Evolutionary conservation across 2,329 filamentous ascomycete genomes (phyloP).

Genomic region (Cryphonectria carpinicola): DNA sequence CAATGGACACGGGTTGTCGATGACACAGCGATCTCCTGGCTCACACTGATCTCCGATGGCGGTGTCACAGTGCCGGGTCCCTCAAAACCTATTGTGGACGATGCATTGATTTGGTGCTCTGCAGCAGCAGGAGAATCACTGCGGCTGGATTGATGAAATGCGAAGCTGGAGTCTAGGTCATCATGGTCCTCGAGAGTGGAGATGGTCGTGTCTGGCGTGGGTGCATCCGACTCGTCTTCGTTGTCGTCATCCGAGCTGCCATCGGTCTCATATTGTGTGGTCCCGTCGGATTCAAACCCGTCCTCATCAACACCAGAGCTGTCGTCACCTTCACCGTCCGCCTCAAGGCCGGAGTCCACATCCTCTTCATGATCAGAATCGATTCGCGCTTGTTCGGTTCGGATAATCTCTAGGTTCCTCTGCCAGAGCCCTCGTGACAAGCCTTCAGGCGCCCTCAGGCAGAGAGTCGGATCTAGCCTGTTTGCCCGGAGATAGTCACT

Average conservation of each 20-base stretch:
- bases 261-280: not conserved
- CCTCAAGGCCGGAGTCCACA: not conserved
- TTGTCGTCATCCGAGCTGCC: not conserved
- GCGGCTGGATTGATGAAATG: not conserved
- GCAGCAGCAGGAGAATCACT: not conserved
- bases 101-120: not conserved
- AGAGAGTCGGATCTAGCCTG: not conserved
- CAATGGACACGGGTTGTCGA: not conserved
- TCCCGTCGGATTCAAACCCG: not conserved
- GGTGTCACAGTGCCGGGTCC: not conserved
- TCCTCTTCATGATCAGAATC: not conserved
- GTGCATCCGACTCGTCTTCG: not conserved
- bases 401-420: not conserved
- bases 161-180: not conserved
- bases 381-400: not conserved
- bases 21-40: not conserved
- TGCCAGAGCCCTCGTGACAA: not conserved
- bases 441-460: not conserved
- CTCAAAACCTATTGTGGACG: not conserved
- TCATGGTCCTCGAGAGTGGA: not conserved
- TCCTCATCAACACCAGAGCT: not conserved
- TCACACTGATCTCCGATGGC: not conserved
- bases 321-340: not conserved
- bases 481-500: constrained; percentile 1
- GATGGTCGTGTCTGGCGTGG: constrained; percentile 4